Base-by-base conservation (phyloP, 1,284 basidiomycete species). In the Coniferiporia weirii region DNA sequence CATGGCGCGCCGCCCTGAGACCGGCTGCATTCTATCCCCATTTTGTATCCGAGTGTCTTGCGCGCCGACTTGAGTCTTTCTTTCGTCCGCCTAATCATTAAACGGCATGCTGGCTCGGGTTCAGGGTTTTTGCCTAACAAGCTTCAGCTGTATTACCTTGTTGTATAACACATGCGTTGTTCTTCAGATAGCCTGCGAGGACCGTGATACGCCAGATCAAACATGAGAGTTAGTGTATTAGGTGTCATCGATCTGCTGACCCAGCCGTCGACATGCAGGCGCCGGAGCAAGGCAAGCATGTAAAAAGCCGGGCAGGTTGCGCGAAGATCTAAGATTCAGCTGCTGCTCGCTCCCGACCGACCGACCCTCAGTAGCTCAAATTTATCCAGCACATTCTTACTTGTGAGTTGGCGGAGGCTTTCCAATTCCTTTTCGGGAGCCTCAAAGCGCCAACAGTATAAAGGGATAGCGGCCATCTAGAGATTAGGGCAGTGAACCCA, bases 111-210 rank as follows among this genome's bases (percentile, higher is more conserved):
- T 49, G 27, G 48, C 8, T 34, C 22, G 10, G 22, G 19, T 32
- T 27, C 48, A 49, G 48, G 48, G 48, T 56, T 56, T 56, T 56
- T 56, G 54, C 54, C 34, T 48, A 22, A 38, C 45, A 35, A 35
- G 35, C 45, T 48, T 56, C 17, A 48, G 6, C 48, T 56, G 32
- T 38, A 27, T 38, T 54, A 38, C 32, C 34, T 36, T 56, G 40
- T n/a, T 19, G 35, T 12, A 34, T 45, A 32, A 45, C 44, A 34
- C 44, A 19, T 47, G 17, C 9, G 1, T 22, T 10, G 9, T 17
- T 47, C 20, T 47, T 19, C n/a, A 10, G 3, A 22, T 47, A 19
- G n/a, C 1, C 43, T 27, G 8, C 19, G 36, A 10, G 9, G n/a
- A 20, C 13, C 17, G 38, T 17, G 27, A 43, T 38, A 52, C 35